Conservation (phyloP, 2,329 filamentous ascomycete genomes). For the Purpureocillium lavendulum region DNA sequence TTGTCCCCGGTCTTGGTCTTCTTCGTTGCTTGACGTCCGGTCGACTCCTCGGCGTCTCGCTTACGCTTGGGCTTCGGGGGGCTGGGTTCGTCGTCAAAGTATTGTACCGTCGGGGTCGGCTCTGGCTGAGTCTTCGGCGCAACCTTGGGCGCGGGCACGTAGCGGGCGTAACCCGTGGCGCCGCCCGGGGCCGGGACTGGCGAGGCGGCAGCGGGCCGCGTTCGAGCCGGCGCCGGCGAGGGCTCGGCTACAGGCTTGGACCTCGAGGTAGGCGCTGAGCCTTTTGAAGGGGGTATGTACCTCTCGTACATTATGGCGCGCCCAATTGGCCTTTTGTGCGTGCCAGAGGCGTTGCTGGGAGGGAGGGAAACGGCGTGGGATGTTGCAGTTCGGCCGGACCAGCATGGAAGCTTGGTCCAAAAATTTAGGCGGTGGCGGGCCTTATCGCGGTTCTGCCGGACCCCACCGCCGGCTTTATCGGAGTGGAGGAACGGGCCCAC, state of each 20-base stretch:
- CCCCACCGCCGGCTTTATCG: constrained; percentile 26
- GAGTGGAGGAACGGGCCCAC: no score
- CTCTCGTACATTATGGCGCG: constrained; percentile 29
- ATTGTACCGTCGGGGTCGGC: constrained; percentile 12
- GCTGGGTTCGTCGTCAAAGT: constrained; percentile 19
- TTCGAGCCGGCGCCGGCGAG: constrained; percentile 2
- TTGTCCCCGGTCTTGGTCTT: constrained; percentile 18
- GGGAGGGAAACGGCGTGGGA: not conserved
- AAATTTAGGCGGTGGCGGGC: constrained; percentile 21
- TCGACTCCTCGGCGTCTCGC: constrained; percentile 21
- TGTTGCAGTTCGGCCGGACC: not conserved
- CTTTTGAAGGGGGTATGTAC: constrained; percentile 29
- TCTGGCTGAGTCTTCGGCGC: constrained; percentile 5
- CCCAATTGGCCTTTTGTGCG: constrained; percentile 10
- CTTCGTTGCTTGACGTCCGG: constrained; percentile 22
- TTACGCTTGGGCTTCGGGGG: constrained; percentile 24
- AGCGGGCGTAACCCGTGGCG: constrained; percentile 29
- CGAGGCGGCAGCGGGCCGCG: constrained; percentile 3
- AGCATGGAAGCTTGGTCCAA: constrained; percentile 12
- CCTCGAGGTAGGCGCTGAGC: not conserved
- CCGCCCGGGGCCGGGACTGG: constrained; percentile 7
- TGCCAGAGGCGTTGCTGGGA: constrained; percentile 5
- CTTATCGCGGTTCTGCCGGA: constrained; percentile 29
- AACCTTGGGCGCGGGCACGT: constrained; percentile 25
- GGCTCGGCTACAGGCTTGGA: constrained; percentile 1